Conservation (phyloP, 768 basidiomycete species). For the Chalciporus pseudorubinellus region DNA sequence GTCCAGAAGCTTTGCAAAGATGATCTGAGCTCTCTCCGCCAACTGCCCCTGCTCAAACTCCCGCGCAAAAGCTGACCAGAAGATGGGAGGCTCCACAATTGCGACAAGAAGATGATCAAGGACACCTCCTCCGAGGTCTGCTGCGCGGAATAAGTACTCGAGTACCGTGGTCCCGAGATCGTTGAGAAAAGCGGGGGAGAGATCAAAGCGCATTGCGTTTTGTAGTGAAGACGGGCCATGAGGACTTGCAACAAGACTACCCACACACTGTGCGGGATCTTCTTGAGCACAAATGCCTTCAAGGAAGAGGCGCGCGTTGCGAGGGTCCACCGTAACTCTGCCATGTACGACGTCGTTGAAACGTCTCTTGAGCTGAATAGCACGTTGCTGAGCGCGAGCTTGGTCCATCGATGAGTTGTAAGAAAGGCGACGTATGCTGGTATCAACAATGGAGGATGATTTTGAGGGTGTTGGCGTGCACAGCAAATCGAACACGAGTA, state of each 20-base stretch:
- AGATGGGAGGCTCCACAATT: slow-evolving; percentile 52
- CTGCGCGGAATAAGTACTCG: slow-evolving; percentile 39
- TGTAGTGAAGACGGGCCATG: slow-evolving; percentile 42
- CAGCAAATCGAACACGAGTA: slow-evolving; percentile 6
- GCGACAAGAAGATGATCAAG: slow-evolving; percentile 40
- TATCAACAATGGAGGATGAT: background rate
- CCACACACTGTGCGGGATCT: slow-evolving; percentile 39
- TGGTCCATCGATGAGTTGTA: slow-evolving; percentile 9
- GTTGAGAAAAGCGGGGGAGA: slow-evolving; percentile 43
- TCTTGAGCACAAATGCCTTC: slow-evolving; percentile 44
- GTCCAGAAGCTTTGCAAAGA: slow-evolving; percentile 50
- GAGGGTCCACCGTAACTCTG: slow-evolving; percentile 23
- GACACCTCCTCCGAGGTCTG: slow-evolving; percentile 42
- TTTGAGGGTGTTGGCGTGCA: background rate
- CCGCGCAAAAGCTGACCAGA: slow-evolving; percentile 41
- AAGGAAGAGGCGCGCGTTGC: slow-evolving; percentile 37
- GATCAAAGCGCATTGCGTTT: slow-evolving; percentile 41
- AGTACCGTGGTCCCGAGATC: slow-evolving; percentile 38
- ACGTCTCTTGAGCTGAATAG: slow-evolving; percentile 32
- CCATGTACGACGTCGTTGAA: slow-evolving; percentile 37
- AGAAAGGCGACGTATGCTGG: background rate
- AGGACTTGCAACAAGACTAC: slow-evolving; percentile 35
- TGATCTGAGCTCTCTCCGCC: slow-evolving; percentile 34
- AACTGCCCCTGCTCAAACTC: slow-evolving; percentile 36
- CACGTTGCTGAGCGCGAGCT: slow-evolving; percentile 16